Conservation (phyloP, 2,329 filamentous ascomycete species). For the Beauveria asiatica region DNA sequence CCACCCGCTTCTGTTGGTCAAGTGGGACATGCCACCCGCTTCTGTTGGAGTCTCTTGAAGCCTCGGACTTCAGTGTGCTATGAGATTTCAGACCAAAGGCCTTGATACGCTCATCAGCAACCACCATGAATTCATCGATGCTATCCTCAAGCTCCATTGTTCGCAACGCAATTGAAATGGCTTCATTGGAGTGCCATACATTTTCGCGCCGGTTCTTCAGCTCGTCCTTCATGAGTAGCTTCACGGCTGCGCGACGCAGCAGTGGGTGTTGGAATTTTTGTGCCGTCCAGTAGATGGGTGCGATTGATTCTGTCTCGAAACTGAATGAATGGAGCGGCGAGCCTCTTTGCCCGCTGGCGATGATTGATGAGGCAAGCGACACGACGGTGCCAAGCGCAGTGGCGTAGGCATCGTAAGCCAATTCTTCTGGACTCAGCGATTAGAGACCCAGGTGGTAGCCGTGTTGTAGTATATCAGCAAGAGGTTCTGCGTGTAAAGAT, state of each 20-base stretch:
- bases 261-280: constrained; percentile 33
- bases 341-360: constrained; percentile 12
- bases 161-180: constrained; percentile 24
- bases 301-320: constrained; percentile 35
- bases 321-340: constrained; percentile 23
- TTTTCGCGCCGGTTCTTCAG: constrained; percentile 29
- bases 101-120: neutral
- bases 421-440: constrained; percentile 22
- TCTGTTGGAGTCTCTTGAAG: neutral
- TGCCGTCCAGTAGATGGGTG: constrained; percentile 33
- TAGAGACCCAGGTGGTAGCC: constrained; percentile 25
- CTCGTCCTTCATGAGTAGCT: constrained; percentile 25
- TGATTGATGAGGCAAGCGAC: constrained; percentile 23
- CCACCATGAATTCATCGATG: neutral
- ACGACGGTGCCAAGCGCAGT: constrained; percentile 29
- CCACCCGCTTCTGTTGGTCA: neutral
- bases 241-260: constrained; percentile 29
- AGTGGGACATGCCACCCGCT: constrained; percentile 1
- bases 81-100: neutral
- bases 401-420: constrained; percentile 27
- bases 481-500: constrained; percentile 18
- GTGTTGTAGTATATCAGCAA: constrained; percentile 30
- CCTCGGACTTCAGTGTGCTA: neutral
- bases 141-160: constrained; percentile 27
- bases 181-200: constrained; percentile 27